Evolutionary conservation across 106 monocot genomes (phyloP).

Genomic region (Hemerocallis citrina): DNA sequence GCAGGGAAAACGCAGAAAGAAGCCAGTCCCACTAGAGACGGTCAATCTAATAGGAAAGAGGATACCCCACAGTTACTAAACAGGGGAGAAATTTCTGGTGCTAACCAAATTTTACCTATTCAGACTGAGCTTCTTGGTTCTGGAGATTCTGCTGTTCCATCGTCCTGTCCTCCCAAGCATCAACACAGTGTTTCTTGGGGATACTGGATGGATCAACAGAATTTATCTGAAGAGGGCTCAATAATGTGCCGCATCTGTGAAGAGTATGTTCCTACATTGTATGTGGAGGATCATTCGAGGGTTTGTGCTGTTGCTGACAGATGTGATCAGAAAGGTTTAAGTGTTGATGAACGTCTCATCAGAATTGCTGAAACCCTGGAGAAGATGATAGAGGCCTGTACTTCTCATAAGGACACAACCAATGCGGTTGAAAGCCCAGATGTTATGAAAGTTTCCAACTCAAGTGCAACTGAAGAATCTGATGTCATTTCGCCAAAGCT

Average conservation of each 20-base stretch:
- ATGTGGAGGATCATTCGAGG: conserved; percentile 83
- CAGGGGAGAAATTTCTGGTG: conserved; percentile 11
- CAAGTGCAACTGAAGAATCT: conserved; percentile 66
- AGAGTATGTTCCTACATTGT: conserved; percentile 86
- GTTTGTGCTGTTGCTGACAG: conserved; percentile 87
- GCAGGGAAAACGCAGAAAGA: conserved; percentile 37
- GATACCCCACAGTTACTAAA: conserved; percentile 10
- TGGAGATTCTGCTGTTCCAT: conserved; percentile 38
- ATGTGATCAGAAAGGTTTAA: conserved; percentile 90
- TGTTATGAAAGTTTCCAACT: conserved; percentile 53
- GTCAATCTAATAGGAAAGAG: conserved; percentile 11
- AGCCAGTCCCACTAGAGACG: conserved; percentile 23
- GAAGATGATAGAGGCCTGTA: conserved; percentile 60
- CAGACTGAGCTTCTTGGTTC: conserved; percentile 32
- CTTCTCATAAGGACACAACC: conserved; percentile 48
- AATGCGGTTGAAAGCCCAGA: conserved; percentile 66
- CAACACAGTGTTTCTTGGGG: conserved; percentile 85
- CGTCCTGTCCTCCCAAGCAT: conserved; percentile 54
- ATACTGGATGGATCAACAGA: conserved; percentile 79
- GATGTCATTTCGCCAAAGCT: conserved; percentile 81
- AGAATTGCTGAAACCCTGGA: conserved; percentile 84
- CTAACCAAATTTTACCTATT: conserved; percentile 16
- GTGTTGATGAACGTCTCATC: conserved; percentile 81
- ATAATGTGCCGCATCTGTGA: conserved; percentile 99
- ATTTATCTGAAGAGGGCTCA: conserved; percentile 60